Evolutionary conservation across 208 protist species (phyloP), one percentile per base, ranked within the genome.

Genomic region (Plasmodiophora brassicae): DNA sequence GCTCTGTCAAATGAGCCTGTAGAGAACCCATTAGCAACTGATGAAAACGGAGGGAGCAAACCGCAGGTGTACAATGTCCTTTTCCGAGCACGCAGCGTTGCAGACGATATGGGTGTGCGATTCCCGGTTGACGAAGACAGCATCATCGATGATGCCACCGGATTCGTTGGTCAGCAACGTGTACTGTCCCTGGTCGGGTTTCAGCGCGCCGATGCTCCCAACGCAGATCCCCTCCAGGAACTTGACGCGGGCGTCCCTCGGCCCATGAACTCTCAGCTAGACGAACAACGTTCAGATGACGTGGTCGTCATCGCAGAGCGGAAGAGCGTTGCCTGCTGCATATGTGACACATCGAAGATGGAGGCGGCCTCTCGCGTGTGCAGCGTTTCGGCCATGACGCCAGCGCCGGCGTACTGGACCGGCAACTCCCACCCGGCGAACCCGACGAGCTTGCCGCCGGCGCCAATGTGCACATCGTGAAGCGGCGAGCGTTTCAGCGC

Each of bases 21-120:
- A 44, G 32, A 32, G 5, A 38, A 78, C 20, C 14, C 25, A 25
- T 57, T 57, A 57, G 32, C 5, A 38, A 8, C 65, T 44, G 5
- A 5, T 32, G 5, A 78, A 5, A 8, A 78, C 20, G 5, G 32
- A 38, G 5, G 20, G n/a, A n/a, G 41, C 65, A 32, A 78, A 32
- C 0, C 20, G 72, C 1, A 97, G 87, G 89, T 98, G 96, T 14
- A 91, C 93, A 20, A 97, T 88, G 45, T 98, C 97, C 92, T 98
- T 97, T 0, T 96, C 95, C 46, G 96, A 94, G 90, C 95, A 98
- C 54, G 94, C 97, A 25, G 97, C 97, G 92, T 98, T 98, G 28
- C 97, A 93, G n/a, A 99, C 97, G 43, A 97, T 89, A 85, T 96
- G 96, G 0, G 97, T 84, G 89, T 96, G 92, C 54, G 97, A 95